Evolutionary conservation across 257 asterid species (phyloP), one percentile per base, ranked within the genome.

Genomic region (Primulina huaijiensis): DNA sequence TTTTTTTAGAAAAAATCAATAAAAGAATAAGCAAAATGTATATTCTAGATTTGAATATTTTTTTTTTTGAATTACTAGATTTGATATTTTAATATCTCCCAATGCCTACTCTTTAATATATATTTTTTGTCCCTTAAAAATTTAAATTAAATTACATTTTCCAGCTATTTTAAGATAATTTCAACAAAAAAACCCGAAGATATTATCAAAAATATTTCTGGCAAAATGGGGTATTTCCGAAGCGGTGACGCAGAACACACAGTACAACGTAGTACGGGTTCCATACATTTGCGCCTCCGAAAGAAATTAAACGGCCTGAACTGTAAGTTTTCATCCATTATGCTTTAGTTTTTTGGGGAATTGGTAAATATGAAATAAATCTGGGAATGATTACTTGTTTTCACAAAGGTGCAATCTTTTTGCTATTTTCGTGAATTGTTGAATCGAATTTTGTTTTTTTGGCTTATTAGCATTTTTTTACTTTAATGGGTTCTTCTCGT

Each of bases 201-300:
- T 50, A 50, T 50, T 16, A 33, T 16, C 14, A 43, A 43, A 43
- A 50, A 50, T 14, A 50, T 50, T 14, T 50, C 21, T 50, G 21
- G 57, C 8, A 50, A 50, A 50, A 50, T 16, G 57, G 57, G 57
- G 8, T 50, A 50, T 64, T 38, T 59, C 40, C 38, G 73, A 77
- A 73, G 80, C 85, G 78, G 85, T 77, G 52, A 62, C 64, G 8
- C 12, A 30, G 17, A 58, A 46, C 73, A 65, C 76, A 43, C 33
- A 50, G 21, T 65, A 23, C 76, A 62, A 19, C 73, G 33, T 8
- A 71, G 58, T 65, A 53, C 69, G 5, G 21, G 7, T 50, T 14
- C 57, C 57, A 16, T 50, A 50, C 68, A 57, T 77, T 60, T 74
- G 77, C 57, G 64, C 71, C 68, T 23, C 74, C 38, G 64, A 60